Conservation (phyloP, 2,329 filamentous ascomycete genomes). For the Colletotrichum camelliae region DNA sequence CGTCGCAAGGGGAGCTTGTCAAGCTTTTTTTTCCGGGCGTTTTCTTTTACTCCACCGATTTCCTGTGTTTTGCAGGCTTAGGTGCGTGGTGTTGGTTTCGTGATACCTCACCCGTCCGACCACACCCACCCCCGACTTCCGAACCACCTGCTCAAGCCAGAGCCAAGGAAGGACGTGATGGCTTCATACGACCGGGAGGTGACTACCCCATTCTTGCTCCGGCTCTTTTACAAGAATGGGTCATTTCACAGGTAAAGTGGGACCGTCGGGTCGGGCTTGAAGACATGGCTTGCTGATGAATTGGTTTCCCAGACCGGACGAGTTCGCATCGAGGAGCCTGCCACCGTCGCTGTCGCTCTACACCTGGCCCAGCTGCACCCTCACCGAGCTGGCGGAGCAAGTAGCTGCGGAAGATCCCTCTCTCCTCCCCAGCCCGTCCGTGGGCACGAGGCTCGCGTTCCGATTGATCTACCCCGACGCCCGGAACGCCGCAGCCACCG, state of each 20-base stretch:
- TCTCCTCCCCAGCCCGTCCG: constrained; percentile 73
- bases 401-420: constrained; percentile 66
- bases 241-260: constrained; percentile 69
- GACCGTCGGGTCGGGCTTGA: constrained; percentile 21
- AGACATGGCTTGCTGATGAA: neutral
- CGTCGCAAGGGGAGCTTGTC: constrained; percentile 21
- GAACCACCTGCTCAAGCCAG: neutral
- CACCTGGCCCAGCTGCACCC: constrained; percentile 82
- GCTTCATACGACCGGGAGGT: constrained; percentile 62
- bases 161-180: neutral
- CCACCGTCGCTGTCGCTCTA: constrained; percentile 79
- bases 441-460: constrained; percentile 87
- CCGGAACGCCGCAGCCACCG: constrained; percentile 28
- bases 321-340: constrained; percentile 67
- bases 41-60: constrained; percentile 4
- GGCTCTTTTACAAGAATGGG: constrained; percentile 80
- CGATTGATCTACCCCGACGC: constrained; percentile 86
- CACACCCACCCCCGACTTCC: neutral
- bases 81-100: neutral
- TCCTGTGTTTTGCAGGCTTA: neutral
- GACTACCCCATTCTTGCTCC: constrained; percentile 82
- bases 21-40: neutral
- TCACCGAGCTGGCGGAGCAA: constrained; percentile 81
- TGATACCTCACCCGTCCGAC: neutral
- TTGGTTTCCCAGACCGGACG: constrained; percentile 62